Base-by-base conservation (phyloP, 2,329 filamentous ascomycete species). In the Hypoxylon rubiginosum region DNA sequence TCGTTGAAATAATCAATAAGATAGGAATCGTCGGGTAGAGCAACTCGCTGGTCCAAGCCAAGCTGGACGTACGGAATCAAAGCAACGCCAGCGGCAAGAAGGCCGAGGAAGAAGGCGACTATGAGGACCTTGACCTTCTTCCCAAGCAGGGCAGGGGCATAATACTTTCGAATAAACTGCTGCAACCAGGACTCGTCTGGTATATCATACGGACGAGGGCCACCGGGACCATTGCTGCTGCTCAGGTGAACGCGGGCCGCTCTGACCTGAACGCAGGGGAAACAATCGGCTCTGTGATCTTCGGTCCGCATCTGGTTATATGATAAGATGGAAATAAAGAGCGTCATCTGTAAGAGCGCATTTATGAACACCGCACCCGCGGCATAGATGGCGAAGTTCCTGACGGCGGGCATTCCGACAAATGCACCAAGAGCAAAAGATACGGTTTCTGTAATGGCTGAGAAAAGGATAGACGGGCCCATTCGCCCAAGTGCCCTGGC, bases 351-450 rank as follows among this genome's bases (percentile, higher is more conserved):
- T 5, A 99, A 83, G n/a, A 98, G 78, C 0, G 97, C 97, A 76
- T 99, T 99, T 84, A 99, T 95, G 73, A 98, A 90, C 10, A 99
- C 96, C 10, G 96, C 96, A 54, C 96, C 96, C 1, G 96, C 94
- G 11, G 96, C 96, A 77, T 99, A 99, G 2, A 95, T 90, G 15
- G 96, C 97, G 80, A 99, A 99, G 79, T 99, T 99, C 68, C 94
- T 90, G 46, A 99, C 97, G 1, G 96, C 96, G 15, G 97, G 96
- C 96, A 99, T 99, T 52, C 94, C 94, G 6, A 97, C 97, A 66
- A 96, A 95, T 45, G 93, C 92, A 11, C 96, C 96, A 10, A 99
- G 86, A 1, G 94, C 91, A 78, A 99, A 99, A 1, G 95, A 94
- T 24, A 94, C 90, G 0, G 95, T 99, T 79, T 99, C 96, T 0